These are phyloP conservation scores for Agaricus blazei DNA, from an alignment of 768 basidiomycete species.

Conservation along the genomic window DNA sequence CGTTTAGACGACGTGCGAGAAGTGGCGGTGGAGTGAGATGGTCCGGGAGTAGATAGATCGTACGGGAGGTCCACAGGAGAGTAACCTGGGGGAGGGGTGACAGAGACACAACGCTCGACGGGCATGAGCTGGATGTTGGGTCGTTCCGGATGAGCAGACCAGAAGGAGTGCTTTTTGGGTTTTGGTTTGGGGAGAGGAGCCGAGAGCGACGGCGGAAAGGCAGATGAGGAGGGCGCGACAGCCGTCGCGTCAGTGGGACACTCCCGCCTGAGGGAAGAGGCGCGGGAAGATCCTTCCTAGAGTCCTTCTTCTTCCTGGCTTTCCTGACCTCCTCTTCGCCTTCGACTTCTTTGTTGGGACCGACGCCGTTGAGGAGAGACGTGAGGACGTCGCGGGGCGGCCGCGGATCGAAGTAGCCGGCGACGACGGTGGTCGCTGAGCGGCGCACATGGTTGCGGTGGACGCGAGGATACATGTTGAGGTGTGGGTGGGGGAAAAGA, in stretches of 20 bases:
- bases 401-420: conserved; percentile 66
- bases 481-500: conserved; percentile 26
- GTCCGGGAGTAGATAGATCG: conserved; percentile 70
- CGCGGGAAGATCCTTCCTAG: conserved; percentile 30
- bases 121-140: conserved; percentile 71
- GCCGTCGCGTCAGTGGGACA: neutral
- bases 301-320: conserved; percentile 49
- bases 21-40: conserved; percentile 66
- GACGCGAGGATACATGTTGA: conserved; percentile 23
- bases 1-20: conserved; percentile 79
- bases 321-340: conserved; percentile 52
- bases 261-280: conserved; percentile 2
- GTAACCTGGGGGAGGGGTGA: conserved; percentile 64
- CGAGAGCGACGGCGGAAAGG: neutral
- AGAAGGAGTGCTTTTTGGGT: conserved; percentile 43
- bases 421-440: conserved; percentile 70
- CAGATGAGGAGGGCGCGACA: conserved; percentile 4
- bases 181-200: conserved; percentile 21
- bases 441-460: conserved; percentile 41
- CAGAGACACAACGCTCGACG: conserved; percentile 65
- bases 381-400: conserved; percentile 74
- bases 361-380: conserved; percentile 72
- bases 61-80: conserved; percentile 41
- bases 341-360: conserved; percentile 58
- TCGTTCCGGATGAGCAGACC: conserved; percentile 42